phyloP scores from a whole-genome alignment of 1,284 basidiomycete species.

The Bjerkandera adusta region DNA sequence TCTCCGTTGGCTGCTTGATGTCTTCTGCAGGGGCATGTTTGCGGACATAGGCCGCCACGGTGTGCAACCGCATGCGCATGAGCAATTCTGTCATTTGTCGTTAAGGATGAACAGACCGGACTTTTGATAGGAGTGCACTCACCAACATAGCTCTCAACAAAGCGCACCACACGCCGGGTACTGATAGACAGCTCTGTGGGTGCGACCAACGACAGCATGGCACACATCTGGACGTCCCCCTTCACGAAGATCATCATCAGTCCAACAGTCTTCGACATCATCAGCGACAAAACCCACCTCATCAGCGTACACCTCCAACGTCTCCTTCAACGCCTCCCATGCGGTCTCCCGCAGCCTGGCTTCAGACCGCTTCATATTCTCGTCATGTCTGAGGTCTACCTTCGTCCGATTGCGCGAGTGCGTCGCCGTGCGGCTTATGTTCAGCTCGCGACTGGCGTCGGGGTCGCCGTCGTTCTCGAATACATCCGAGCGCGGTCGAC shows the following conservation, averaged over 20 bases:
- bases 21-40: slow-evolving; percentile 54
- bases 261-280: background rate
- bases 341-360: slow-evolving; percentile 46
- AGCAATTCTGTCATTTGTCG: slow-evolving; percentile 49
- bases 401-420: background rate
- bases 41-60: slow-evolving; percentile 67
- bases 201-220: slow-evolving; percentile 62
- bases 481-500: slow-evolving; percentile 12
- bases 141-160: slow-evolving; percentile 75
- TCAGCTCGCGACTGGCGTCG: slow-evolving; percentile 6
- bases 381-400: slow-evolving; percentile 21
- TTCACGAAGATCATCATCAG: slow-evolving; percentile 24
- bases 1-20: slow-evolving; percentile 49
- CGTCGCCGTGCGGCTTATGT: slow-evolving; percentile 1
- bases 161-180: slow-evolving; percentile 42
- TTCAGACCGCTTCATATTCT: slow-evolving; percentile 51
- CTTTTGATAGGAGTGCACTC: background rate
- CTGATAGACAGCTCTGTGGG: slow-evolving; percentile 51
- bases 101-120: background rate
- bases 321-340: slow-evolving; percentile 54
- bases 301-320: slow-evolving; percentile 61
- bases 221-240: slow-evolving; percentile 79
- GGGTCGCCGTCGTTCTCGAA: slow-evolving; percentile 10
- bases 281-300: slow-evolving; percentile 41
- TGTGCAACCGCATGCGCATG: slow-evolving; percentile 54